Evolutionary conservation across 805 yeast species (phyloP).

Genomic region (Suhomyces faveliae): DNA sequence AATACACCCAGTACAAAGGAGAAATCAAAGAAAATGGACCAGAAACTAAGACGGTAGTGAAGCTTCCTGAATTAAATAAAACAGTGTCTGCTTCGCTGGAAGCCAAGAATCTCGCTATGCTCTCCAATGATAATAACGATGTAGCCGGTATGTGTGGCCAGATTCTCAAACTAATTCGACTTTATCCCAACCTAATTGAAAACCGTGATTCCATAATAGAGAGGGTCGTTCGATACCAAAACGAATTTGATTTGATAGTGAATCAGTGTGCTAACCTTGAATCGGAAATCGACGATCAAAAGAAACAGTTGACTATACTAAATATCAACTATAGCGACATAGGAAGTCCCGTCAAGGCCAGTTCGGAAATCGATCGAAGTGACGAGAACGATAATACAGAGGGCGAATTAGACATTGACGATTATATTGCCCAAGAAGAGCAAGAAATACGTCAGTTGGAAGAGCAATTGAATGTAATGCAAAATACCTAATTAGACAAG

Average conservation of each 20-base stretch:
- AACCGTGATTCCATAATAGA: slow-evolving; percentile 18
- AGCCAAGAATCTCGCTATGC: neutral
- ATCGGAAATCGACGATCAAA: slow-evolving; percentile 43
- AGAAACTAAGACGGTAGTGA: slow-evolving; percentile 28
- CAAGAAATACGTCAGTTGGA: slow-evolving; percentile 46
- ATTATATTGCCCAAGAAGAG: slow-evolving; percentile 45
- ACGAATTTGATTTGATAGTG: slow-evolving; percentile 32
- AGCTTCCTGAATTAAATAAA: slow-evolving; percentile 19
- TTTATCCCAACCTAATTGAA: slow-evolving; percentile 26
- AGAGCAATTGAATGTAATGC: slow-evolving; percentile 24
- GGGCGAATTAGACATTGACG: slow-evolving; percentile 31
- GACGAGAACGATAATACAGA: slow-evolving; percentile 7
- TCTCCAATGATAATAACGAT: neutral
- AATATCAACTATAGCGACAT: slow-evolving; percentile 24
- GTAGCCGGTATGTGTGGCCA: slow-evolving; percentile 34
- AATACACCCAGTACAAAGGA: slow-evolving; percentile 14
- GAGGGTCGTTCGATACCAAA: slow-evolving; percentile 38
- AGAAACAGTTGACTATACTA: slow-evolving; percentile 36
- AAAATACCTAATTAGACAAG: neutral
- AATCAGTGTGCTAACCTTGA: slow-evolving; percentile 45
- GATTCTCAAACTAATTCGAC: slow-evolving; percentile 32
- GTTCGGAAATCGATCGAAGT: slow-evolving; percentile 8
- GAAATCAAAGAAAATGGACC: slow-evolving; percentile 13
- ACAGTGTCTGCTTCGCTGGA: neutral
- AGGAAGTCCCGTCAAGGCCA: slow-evolving; percentile 15